Evolutionary conservation across 78 protist species (phyloP).

Genomic region (Protostelium mycophagum): DNA sequence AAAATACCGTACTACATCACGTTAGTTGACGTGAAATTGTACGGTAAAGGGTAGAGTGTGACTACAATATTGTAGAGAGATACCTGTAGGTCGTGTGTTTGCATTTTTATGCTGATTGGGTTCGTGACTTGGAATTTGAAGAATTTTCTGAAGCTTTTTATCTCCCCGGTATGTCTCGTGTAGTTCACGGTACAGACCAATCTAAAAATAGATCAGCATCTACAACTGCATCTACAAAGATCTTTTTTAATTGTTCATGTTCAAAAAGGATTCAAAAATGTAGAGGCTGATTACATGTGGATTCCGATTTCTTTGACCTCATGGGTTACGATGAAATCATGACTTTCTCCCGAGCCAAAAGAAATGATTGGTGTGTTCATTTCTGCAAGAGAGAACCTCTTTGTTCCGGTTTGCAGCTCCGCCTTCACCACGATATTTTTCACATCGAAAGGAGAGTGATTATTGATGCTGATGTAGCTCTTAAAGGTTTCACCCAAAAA

Average conservation of each 20-base stretch:
- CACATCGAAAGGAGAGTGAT: slow-evolving; percentile 54
- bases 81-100: slow-evolving; percentile 51
- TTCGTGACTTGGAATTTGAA: slow-evolving; percentile 60
- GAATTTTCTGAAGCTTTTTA: slow-evolving; percentile 41
- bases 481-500: slow-evolving; percentile 46
- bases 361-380: slow-evolving; percentile 20
- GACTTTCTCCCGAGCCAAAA: slow-evolving; percentile 45
- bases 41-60: not conserved
- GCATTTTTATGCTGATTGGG: slow-evolving; percentile 40
- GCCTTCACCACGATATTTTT: slow-evolving; percentile 35
- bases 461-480: slow-evolving; percentile 35
- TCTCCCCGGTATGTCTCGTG: slow-evolving; percentile 37
- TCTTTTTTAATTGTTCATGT: not conserved
- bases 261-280: not conserved
- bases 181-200: slow-evolving; percentile 50
- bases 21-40: not conserved
- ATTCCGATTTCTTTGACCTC: slow-evolving; percentile 56
- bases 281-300: slow-evolving; percentile 21
- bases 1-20: slow-evolving; percentile 22
- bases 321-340: slow-evolving; percentile 43
- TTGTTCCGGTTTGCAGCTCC: slow-evolving; percentile 41
- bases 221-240: not conserved
- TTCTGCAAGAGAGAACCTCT: slow-evolving; percentile 29
- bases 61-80: not conserved
- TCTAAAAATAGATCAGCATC: slow-evolving; percentile 2